Conservation (phyloP, 768 basidiomycete species). For the Boletus eberwhitei region DNA sequence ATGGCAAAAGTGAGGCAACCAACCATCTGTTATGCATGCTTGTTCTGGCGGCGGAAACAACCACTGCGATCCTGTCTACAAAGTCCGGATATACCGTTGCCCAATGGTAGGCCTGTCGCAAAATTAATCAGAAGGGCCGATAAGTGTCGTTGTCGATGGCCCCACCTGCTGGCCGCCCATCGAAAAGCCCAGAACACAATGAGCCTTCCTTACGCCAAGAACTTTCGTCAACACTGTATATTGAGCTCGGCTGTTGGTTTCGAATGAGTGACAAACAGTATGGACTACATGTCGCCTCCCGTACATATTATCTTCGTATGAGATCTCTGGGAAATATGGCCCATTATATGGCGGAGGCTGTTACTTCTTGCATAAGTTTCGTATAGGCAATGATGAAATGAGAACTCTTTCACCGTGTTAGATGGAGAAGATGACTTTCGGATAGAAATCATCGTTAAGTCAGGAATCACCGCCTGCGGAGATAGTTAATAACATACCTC, state of each 20-base stretch:
- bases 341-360: conserved; percentile 56
- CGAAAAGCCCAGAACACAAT: conserved; percentile 50
- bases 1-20: not conserved
- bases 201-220: conserved; percentile 43
- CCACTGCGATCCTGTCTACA: conserved; percentile 40
- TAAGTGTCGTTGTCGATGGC: not conserved
- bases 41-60: conserved; percentile 54
- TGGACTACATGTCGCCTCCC: conserved; percentile 6
- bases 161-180: conserved; percentile 57
- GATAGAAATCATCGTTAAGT: not conserved
- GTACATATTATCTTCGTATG: conserved; percentile 59
- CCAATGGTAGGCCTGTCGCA: conserved; percentile 50
- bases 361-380: not conserved
- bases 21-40: conserved; percentile 55
- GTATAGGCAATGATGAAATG: not conserved
- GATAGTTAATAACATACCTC: conserved; percentile 38
- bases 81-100: conserved; percentile 52
- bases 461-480: not conserved
- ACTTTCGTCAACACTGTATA: conserved; percentile 47
- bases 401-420: conserved; percentile 43
- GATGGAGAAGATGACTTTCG: conserved; percentile 55
- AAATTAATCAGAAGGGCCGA: not conserved
- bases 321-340: conserved; percentile 54
- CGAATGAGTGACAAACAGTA: not conserved
- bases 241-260: conserved; percentile 45